Percentiles rank a stretch among this genome's conserved stretches.
phyloP scores from a whole-genome alignment of 73 alveolate genomes.

The Tetrahymena borealis region DNA sequence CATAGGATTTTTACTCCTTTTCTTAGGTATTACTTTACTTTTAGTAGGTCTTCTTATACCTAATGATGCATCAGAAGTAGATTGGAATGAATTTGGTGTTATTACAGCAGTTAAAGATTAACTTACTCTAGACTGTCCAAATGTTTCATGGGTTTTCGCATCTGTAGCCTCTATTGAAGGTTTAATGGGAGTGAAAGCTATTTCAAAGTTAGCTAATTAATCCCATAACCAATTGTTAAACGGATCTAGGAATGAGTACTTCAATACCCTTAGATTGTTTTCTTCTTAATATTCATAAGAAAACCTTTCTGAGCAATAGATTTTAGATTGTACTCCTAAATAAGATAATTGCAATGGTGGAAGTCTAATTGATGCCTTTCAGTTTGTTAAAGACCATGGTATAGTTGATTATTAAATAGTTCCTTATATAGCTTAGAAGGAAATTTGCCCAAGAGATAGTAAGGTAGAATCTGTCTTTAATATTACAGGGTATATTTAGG shows the following conservation, averaged over 20 bases:
- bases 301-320: not conserved
- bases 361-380: not conserved
- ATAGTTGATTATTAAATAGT: not conserved
- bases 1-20: not conserved
- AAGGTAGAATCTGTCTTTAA: not conserved
- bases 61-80: not conserved
- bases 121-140: not conserved
- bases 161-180: slow-evolving; percentile 4
- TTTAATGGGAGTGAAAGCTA: not conserved
- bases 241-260: not conserved
- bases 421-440: not conserved
- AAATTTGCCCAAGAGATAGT: not conserved
- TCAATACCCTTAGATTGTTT: not conserved
- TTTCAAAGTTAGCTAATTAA: not conserved
- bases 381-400: not conserved
- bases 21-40: not conserved
- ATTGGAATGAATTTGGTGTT: not conserved
- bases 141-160: not conserved
- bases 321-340: not conserved
- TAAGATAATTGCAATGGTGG: not conserved
- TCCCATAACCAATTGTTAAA: not conserved
- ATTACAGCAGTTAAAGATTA: not conserved
- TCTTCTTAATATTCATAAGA: not conserved
- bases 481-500: not conserved
- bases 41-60: not conserved